phyloP scores from a whole-genome alignment of 2,329 filamentous ascomycete species.

The Zymoseptoria crescenta region DNA sequence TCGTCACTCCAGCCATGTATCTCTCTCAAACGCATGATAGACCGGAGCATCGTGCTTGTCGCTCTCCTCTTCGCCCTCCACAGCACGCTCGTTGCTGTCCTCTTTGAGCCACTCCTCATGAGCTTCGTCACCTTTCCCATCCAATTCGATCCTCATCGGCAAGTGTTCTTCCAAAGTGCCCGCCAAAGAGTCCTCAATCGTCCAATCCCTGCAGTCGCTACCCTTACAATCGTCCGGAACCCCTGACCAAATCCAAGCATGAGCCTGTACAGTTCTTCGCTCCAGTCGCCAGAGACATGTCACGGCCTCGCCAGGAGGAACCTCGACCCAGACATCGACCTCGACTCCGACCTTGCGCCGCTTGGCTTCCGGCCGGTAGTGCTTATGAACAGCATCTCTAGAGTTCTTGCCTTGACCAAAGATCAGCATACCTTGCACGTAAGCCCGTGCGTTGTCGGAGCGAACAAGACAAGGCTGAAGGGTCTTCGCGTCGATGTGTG shows the following conservation, averaged over 20 bases:
- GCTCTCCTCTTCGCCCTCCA: background rate
- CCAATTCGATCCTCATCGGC: conserved; percentile 4
- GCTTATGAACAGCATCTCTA: conserved; percentile 17
- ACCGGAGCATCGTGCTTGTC: background rate
- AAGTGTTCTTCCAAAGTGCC: conserved; percentile 11
- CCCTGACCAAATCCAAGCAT: conserved; percentile 5
- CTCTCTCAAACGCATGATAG: background rate
- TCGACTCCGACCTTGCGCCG: conserved; percentile 15
- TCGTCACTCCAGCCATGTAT: background rate
- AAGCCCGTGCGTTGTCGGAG: conserved; percentile 10
- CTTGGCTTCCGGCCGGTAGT: conserved; percentile 17
- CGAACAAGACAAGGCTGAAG: conserved; percentile 17
- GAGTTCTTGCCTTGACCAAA: conserved; percentile 19
- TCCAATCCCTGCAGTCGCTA: conserved; percentile 14
- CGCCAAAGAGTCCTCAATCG: conserved; percentile 18
- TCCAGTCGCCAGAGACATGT: conserved; percentile 10
- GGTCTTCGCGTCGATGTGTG: conserved; percentile 15
- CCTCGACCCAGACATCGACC: conserved; percentile 16
- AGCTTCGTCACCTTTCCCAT: conserved; percentile 13
- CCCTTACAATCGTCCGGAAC: conserved; percentile 1
- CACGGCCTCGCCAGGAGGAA: background rate
- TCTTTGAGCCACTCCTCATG: conserved; percentile 3
- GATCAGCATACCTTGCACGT: conserved; percentile 24
- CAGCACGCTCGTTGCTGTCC: background rate
- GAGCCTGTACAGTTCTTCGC: conserved; percentile 10